These are phyloP conservation scores for Nakazawaea molendinolei DNA, from an alignment of 805 yeast species.

Conservation along the genomic window DNA sequence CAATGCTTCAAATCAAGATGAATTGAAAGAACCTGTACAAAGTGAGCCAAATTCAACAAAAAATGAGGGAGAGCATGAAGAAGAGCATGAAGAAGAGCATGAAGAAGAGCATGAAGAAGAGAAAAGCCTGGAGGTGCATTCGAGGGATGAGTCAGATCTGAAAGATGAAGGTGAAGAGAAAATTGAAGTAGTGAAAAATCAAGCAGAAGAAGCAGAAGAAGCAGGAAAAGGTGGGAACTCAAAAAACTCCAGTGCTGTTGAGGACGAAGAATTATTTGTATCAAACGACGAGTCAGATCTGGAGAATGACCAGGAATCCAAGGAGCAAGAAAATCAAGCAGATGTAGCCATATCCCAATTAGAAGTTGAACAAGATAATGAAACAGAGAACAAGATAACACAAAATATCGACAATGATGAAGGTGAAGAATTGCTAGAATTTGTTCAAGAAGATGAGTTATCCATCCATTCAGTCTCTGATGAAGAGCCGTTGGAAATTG, in stretches of 20 bases:
- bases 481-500: no score
- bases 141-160: not conserved
- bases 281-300: no score
- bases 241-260: no score
- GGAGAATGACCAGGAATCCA: no score
- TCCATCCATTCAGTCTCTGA: no score
- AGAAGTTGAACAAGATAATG: not conserved
- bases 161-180: not conserved
- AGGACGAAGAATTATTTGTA: no score
- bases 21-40: not conserved
- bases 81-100: not conserved
- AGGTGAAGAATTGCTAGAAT: no score
- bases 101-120: slow-evolving; percentile 1
- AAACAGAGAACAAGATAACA: not conserved
- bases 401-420: no score
- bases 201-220: not conserved
- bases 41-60: not conserved
- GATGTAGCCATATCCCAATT: not conserved
- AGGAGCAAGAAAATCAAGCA: not conserved
- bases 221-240: no score
- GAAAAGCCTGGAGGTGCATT: not conserved
- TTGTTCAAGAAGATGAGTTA: no score
- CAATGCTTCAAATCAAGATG: no score
- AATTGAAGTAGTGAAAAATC: not conserved
- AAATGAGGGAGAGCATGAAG: not conserved